Percentiles rank a stretch among this genome's conserved stretches.
phyloP scores from a whole-genome alignment of 2,329 filamentous ascomycete genomes.

The Chaetomium globosum region DNA sequence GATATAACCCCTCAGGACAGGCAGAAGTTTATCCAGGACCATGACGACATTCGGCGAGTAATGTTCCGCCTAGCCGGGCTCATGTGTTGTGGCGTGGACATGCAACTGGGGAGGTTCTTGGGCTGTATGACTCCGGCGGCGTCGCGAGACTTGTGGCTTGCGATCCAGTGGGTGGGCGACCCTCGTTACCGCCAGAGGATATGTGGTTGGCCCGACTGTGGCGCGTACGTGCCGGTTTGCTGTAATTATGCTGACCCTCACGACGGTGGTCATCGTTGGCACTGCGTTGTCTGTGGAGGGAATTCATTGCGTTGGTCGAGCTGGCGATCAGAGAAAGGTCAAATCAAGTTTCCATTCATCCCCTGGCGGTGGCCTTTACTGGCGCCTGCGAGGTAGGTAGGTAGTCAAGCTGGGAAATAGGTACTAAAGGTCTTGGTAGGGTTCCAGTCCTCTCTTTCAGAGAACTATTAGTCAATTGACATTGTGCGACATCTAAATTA shows the following conservation, averaged over 20 bases:
- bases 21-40: not conserved
- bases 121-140: conserved; percentile 12
- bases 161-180: conserved; percentile 15
- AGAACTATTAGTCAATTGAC: too few relatives aligned
- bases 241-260: conserved; percentile 7
- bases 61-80: conserved; percentile 12
- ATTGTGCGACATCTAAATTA: too few relatives aligned
- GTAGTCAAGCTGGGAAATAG: not conserved
- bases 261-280: not conserved
- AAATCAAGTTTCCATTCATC: conserved; percentile 21
- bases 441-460: too few relatives aligned
- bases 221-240: conserved; percentile 21
- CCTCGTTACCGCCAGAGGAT: not conserved
- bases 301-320: conserved; percentile 22
- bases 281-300: conserved; percentile 20
- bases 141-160: conserved; percentile 24
- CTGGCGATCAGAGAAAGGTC: not conserved
- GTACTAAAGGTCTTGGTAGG: too few relatives aligned
- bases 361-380: conserved; percentile 12
- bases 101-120: conserved; percentile 18
- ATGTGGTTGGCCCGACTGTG: conserved; percentile 31
- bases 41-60: not conserved
- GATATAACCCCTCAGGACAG: not conserved
- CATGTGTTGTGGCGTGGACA: conserved; percentile 23
- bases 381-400: conserved; percentile 18